A percentile compares a stretch with the other conserved stretches of the same genome.
Evolutionary conservation across 768 basidiomycete species (phyloP).

Genomic region (Boletus reticuloceps): DNA sequence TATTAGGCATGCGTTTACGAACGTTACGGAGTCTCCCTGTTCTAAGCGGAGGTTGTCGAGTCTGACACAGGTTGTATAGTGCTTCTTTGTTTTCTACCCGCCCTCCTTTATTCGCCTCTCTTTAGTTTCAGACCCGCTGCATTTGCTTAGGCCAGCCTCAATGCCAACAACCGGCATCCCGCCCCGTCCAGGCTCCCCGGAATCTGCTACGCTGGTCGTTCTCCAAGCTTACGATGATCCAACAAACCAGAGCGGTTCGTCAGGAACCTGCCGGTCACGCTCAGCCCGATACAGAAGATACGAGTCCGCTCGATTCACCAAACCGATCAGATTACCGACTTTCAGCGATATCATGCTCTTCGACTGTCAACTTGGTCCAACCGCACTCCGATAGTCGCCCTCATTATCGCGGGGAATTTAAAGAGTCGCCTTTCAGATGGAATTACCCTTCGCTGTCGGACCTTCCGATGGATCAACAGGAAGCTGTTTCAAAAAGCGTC

Average conservation of each 20-base stretch:
- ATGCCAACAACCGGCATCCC: slow-evolving; percentile 12
- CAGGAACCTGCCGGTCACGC: neutral
- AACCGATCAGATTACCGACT: slow-evolving; percentile 21
- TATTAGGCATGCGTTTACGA: slow-evolving; percentile 33
- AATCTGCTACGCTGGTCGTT: slow-evolving; percentile 31
- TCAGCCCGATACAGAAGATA: slow-evolving; percentile 3
- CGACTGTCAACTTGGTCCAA: slow-evolving; percentile 23
- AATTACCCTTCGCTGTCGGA: slow-evolving; percentile 24
- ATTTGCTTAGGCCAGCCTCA: neutral
- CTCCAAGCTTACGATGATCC: slow-evolving; percentile 23
- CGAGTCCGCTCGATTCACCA: slow-evolving; percentile 11
- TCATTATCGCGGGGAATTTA: slow-evolving; percentile 19
- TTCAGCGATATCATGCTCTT: slow-evolving; percentile 23
- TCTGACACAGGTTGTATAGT: neutral
- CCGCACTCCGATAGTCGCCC: slow-evolving; percentile 7
- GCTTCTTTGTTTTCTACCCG: slow-evolving; percentile 18
- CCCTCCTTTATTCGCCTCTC: slow-evolving; percentile 4
- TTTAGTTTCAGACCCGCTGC: slow-evolving; percentile 5
- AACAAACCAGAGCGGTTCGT: neutral
- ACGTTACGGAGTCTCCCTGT: slow-evolving; percentile 16
- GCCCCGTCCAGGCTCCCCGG: slow-evolving; percentile 18
- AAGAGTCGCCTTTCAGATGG: slow-evolving; percentile 32
- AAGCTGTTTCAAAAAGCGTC: neutral
- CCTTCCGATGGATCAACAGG: slow-evolving; percentile 12
- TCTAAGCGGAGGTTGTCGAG: slow-evolving; percentile 13